Evolutionary conservation across 768 basidiomycete species (phyloP), one percentile per base, ranked within the genome.

Genomic region (Dentipellis fragilis): DNA sequence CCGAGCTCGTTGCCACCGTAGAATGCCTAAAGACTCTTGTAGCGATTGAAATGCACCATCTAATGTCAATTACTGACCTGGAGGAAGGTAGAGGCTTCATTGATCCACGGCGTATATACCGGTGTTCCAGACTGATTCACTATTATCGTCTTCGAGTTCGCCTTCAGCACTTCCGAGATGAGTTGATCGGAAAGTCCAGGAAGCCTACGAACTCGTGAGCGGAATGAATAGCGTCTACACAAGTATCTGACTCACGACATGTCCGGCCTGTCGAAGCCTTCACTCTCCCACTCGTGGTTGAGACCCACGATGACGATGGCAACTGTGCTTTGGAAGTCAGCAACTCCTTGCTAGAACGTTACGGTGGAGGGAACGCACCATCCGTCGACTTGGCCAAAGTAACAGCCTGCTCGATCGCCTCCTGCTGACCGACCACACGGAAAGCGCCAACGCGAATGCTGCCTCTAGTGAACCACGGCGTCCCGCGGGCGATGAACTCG

Each of bases 201-300:
- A 21, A 83, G 70, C 57, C 73, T 76, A 50, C n/a, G 14, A 12
- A 7, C 5, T 29, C 21, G n/a, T 40, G 56, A 34, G 38, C 49
- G 54, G 14, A 12, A 19, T 36, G 37, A 36, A 29, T 6, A 19
- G 14, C 16, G 10, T 19, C 10, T 4, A 36, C 29, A 1, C 19
- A 42, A 29, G 52, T n/a, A 38, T 19, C 17, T 1, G 7, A n/a
- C 67, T 40, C 57, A 77, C 74, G 72, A 70, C 61, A 78, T 68
- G 58, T 75, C 64, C 10, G 70, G 63, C 42, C 83, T 71, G 63
- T 85, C 84, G 58, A 76, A 77, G 2, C 80, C 81, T 69, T 85
- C 83, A 45, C 75, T 77, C 64, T 85, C 82, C 73, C 52, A 80
- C 71, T 82, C 80, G 37, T 77, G 71, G 64, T 80, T 83, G 42